Evolutionary conservation across 2,329 filamentous ascomycete species (phyloP), one percentile per base, ranked within the genome.

Genomic region (Emmonsia crescens): DNA sequence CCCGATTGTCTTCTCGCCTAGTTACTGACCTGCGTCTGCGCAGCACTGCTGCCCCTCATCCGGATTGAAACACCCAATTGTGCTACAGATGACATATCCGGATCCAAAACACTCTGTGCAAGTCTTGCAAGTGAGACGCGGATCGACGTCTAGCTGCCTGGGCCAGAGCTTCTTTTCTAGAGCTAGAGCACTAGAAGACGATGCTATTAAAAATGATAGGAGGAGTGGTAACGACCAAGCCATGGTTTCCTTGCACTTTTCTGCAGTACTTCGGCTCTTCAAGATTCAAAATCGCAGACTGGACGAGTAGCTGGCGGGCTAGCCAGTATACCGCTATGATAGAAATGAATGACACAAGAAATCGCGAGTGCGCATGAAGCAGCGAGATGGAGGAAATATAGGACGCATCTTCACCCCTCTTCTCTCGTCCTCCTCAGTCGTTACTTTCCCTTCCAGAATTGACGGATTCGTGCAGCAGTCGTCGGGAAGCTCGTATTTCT

Each of bases 91-190:
- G 6, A 61, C 29, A 38, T 52, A 36, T 12, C 55, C 60, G 2
- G 44, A 16, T n/a, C 60, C 60, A 52, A 49, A 61, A 21, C 60
- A 61, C n/a, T 61, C 55, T n/a, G 54, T 31, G 44, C 60, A 61
- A n/a, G 60, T 59, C 57, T 59, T 59, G 57, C 57, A 59, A 19
- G 38, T 59, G 27, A 59, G 57, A 14, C 29, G 38, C 19, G 38
- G 38, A 5, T 44, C 38, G 24, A 59, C 57, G 29, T 59, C 57
- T 12, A 59, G 27, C 42, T 59, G 57, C 10, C 57, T 40, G 38
- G 40, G 24, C 24, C 48, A 29, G 4, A 59, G 57, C 6, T 31
- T 59, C 8, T 10, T 38, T 57, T 57, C 54, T 16, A 42, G 19
- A 16, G 54, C 54, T n/a, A 57, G 14, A 38, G 12, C 36, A 57